Percentiles rank a stretch among this genome's conserved stretches.
Evolutionary conservation across 1,284 basidiomycete species (phyloP).

Genomic region (Singerocomus rubriflavus): DNA sequence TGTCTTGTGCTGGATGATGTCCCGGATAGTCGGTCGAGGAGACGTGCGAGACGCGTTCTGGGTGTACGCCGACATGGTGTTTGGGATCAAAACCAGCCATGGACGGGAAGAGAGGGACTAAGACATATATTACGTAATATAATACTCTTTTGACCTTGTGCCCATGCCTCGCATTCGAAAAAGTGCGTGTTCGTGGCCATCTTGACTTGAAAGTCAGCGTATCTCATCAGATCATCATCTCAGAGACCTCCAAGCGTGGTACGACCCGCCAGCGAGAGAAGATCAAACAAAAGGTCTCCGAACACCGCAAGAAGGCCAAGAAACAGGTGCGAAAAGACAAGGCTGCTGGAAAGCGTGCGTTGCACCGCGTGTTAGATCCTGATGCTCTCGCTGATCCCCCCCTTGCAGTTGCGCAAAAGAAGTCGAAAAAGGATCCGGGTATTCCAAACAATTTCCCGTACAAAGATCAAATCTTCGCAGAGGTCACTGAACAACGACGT

Average conservation of each 20-base stretch:
- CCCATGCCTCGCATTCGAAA: conserved; percentile 72
- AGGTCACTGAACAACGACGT: conserved; percentile 79
- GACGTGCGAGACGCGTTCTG: conserved; percentile 79
- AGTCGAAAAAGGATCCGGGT: conserved; percentile 75
- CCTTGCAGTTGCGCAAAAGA: conserved; percentile 46
- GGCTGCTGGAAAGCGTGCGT: conserved; percentile 87
- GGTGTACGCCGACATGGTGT: conserved; percentile 56
- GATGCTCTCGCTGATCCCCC: conserved; percentile 2
- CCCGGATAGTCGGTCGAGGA: conserved; percentile 83
- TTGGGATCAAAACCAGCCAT: conserved; percentile 32
- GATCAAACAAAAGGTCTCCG: conserved; percentile 77
- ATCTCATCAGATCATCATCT: conserved; percentile 1
- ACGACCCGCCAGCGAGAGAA: conserved; percentile 74
- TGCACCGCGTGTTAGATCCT: conserved; percentile 19
- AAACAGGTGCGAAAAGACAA: conserved; percentile 79
- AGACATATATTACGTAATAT: conserved; percentile 21
- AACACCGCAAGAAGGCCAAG: conserved; percentile 75
- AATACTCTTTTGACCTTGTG: neutral
- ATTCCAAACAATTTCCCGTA: conserved; percentile 97
- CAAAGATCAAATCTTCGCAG: conserved; percentile 95
- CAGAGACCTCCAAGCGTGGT: conserved; percentile 84
- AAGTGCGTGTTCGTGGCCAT: conserved; percentile 43
- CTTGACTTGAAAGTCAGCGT: neutral
- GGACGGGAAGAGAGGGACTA: neutral
- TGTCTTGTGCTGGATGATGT: conserved; percentile 79